These are phyloP conservation scores for Agaricales sp. DNA, from an alignment of 1,284 basidiomycete genomes.

Conservation along the genomic window DNA sequence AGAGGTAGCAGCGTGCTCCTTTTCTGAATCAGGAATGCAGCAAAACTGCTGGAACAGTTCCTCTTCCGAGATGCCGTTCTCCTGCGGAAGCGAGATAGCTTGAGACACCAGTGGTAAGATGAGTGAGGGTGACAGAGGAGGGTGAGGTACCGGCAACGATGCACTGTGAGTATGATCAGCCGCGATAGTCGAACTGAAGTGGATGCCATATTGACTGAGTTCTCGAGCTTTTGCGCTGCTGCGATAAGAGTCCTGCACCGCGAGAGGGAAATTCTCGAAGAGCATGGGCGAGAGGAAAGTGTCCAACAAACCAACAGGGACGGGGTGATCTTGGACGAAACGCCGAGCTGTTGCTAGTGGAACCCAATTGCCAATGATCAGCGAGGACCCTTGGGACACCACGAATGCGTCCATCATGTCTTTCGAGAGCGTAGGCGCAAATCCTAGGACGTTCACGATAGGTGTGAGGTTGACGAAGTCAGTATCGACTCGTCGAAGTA, in stretches of 20 bases:
- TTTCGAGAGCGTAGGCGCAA: slow-evolving; percentile 23
- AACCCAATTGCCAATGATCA: slow-evolving; percentile 54
- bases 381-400: slow-evolving; percentile 36
- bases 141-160: slow-evolving; percentile 12
- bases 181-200: slow-evolving; percentile 23
- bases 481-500: slow-evolving; percentile 61
- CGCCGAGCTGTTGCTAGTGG: slow-evolving; percentile 46
- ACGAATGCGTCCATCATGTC: slow-evolving; percentile 31
- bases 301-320: slow-evolving; percentile 26
- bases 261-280: slow-evolving; percentile 47
- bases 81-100: slow-evolving; percentile 15
- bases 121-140: slow-evolving; percentile 17
- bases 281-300: slow-evolving; percentile 50
- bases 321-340: slow-evolving; percentile 32
- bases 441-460: slow-evolving; percentile 35
- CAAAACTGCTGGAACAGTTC: slow-evolving; percentile 59
- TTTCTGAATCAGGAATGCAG: slow-evolving; percentile 46
- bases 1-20: slow-evolving; percentile 18
- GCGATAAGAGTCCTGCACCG: slow-evolving; percentile 42
- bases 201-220: slow-evolving; percentile 45
- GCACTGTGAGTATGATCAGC: slow-evolving; percentile 9
- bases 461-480: slow-evolving; percentile 63
- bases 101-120: slow-evolving; percentile 10
- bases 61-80: slow-evolving; percentile 52
- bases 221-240: slow-evolving; percentile 31